Percentiles rank a stretch among this genome's conserved stretches.
phyloP scores from a whole-genome alignment of 2,329 filamentous ascomycete species.

The Apiospora hydei region DNA sequence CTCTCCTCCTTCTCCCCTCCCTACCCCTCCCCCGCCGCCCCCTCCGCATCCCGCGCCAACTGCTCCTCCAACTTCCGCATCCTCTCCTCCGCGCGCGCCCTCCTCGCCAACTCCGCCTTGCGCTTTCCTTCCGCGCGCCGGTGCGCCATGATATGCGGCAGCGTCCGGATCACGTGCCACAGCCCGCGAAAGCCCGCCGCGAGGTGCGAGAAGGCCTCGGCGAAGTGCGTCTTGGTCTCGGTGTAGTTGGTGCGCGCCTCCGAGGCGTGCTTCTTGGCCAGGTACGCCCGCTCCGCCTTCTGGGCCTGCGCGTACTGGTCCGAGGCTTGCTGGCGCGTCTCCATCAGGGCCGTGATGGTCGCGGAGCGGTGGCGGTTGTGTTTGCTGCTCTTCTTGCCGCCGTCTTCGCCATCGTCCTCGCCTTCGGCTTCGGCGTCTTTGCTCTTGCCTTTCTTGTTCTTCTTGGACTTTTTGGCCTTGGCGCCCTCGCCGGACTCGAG shows the following conservation, averaged over 20 bases:
- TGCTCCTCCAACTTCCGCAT: conserved; percentile 23
- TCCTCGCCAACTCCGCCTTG: background rate
- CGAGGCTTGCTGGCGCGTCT: conserved; percentile 18
- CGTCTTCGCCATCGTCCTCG: background rate
- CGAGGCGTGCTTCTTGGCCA: conserved; percentile 18
- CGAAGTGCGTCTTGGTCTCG: conserved; percentile 20
- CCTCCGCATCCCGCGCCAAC: background rate
- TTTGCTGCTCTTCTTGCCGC: background rate
- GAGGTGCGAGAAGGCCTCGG: conserved; percentile 11
- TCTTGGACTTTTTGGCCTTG: background rate
- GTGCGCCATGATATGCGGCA: conserved; percentile 19
- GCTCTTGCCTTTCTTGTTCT: background rate
- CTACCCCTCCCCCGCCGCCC: background rate
- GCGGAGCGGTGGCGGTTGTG: conserved; percentile 19
- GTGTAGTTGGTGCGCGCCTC: background rate
- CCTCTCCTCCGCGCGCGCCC: conserved; percentile 9
- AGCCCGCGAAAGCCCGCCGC: conserved; percentile 2
- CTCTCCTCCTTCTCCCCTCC: background rate
- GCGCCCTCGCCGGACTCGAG: conserved; percentile 5
- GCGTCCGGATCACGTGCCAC: background rate
- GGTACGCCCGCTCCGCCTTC: conserved; percentile 10
- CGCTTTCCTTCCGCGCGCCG: background rate
- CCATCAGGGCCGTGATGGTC: conserved; percentile 21
- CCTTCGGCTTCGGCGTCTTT: background rate
- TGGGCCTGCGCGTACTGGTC: conserved; percentile 20